Conservation (phyloP, 805 yeast species). For the Blastobotrys chiropterorum region DNA sequence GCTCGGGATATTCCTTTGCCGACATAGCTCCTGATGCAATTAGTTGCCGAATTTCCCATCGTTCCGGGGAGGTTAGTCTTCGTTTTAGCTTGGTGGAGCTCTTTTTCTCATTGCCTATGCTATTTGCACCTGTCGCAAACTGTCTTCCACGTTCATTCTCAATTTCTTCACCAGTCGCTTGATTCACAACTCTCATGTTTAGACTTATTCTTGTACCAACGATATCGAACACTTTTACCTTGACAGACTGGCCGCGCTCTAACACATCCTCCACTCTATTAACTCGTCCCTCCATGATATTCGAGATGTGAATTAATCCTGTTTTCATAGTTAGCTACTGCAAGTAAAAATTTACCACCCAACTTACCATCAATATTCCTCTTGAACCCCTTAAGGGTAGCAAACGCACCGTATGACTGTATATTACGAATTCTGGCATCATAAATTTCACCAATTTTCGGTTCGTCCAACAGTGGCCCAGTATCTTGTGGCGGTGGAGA, state of each 20-base stretch:
- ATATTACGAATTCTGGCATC: conserved; percentile 56
- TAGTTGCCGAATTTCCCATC: conserved; percentile 84
- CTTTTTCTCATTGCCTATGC: neutral
- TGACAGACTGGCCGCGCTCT: conserved; percentile 59
- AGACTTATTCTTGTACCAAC: conserved; percentile 47
- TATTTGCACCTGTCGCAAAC: neutral
- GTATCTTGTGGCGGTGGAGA: too few species aligned
- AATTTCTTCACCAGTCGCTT: conserved; percentile 48
- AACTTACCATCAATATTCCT: conserved; percentile 41
- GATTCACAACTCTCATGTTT: conserved; percentile 69
- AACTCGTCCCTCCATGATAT: conserved; percentile 37
- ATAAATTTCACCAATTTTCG: conserved; percentile 44
- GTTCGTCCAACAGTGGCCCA: conserved; percentile 17
- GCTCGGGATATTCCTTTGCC: conserved; percentile 63
- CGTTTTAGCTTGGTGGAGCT: conserved; percentile 25
- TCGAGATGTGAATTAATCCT: conserved; percentile 67
- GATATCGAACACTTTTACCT: conserved; percentile 49
- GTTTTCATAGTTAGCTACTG: neutral
- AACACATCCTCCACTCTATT: conserved; percentile 49
- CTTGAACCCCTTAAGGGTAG: conserved; percentile 41
- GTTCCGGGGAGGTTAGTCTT: conserved; percentile 73
- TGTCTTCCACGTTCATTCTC: conserved; percentile 2
- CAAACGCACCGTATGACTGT: conserved; percentile 74
- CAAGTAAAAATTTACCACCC: neutral
- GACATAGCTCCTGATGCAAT: conserved; percentile 72